phyloP scores from a whole-genome alignment of 2,329 filamentous ascomycete genomes.

The Daldinia sp. region DNA sequence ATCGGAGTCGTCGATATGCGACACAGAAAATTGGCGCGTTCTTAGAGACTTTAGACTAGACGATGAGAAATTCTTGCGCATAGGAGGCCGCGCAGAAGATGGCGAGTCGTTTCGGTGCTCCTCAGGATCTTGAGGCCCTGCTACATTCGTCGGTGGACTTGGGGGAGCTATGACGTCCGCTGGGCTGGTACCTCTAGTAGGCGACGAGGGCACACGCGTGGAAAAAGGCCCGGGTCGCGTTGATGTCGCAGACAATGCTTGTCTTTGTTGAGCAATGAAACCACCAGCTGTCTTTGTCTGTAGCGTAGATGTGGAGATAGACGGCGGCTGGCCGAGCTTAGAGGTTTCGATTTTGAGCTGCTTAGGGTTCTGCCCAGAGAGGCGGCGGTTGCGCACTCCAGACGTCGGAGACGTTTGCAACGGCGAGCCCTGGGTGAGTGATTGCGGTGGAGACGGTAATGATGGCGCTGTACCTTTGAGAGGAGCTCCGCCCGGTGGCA shows the following conservation, averaged over 20 bases:
- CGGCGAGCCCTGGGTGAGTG: constrained; percentile 58
- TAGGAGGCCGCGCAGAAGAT: constrained; percentile 59
- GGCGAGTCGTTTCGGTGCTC: constrained; percentile 66
- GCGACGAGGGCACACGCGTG: constrained; percentile 53
- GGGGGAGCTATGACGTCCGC: constrained; percentile 48
- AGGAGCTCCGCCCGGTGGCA: constrained; percentile 46
- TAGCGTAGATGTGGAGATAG: constrained; percentile 45
- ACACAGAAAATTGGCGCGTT: constrained; percentile 77
- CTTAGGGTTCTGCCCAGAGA: constrained; percentile 84
- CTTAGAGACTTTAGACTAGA: constrained; percentile 78
- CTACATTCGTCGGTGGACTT: constrained; percentile 51
- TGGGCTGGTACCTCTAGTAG: constrained; percentile 46
- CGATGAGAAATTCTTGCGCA: constrained; percentile 77
- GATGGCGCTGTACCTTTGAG: constrained; percentile 48
- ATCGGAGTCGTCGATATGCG: constrained; percentile 72
- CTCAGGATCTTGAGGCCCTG: constrained; percentile 52
- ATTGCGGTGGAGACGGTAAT: constrained; percentile 62
- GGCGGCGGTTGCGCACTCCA: constrained; percentile 77
- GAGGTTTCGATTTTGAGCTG: constrained; percentile 90
- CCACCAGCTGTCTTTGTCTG: constrained; percentile 51
- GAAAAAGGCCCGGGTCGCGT: constrained; percentile 52
- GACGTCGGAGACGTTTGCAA: constrained; percentile 53
- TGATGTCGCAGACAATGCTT: constrained; percentile 56
- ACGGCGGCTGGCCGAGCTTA: constrained; percentile 50
- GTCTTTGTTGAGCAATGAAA: constrained; percentile 58